Base-by-base conservation (phyloP, 2,329 filamentous ascomycete genomes). In the Seiridium cupressi region DNA sequence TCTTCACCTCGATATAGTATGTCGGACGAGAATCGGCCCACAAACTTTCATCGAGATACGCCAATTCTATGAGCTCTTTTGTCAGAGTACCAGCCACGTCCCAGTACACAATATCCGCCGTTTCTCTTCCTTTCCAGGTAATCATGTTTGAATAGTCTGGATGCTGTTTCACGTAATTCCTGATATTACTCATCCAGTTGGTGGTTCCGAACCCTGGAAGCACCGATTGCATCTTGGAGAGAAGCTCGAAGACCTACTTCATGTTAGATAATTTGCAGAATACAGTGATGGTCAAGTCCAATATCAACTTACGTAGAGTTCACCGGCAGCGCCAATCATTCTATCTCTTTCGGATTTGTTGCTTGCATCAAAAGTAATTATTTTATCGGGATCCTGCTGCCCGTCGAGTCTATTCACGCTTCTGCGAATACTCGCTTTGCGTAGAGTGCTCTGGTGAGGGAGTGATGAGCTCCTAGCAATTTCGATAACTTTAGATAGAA, bases 1-100 rank as follows among this genome's bases (percentile, higher is more conserved):
- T 74, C 64, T 84, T 84, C 42, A 84, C 81, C 59, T 84, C 82
- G 2, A 84, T 76, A 31, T 75, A 77, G 63, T 81, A 84, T 38
- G 71, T 63, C 1, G 74, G 79, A 3, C 54, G 64, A 55, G 60
- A 61, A 9, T 49, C 64, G 9, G 44, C 35, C 72, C 74, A 79
- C 3, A 49, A 59, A 1, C 62, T 60, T 31, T 48, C 35, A 5
- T 63, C 60, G 0, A 77, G 65, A 56, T 79, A 73, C 2, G 73
- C 72, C n/a, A 67, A 67, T 5, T 70, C 63, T 3, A 76, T 66
- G 2, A 81, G 60, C 4, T 73, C 42, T 1, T 58, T 51, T 1
- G 80, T 78, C 59, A 80, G 61, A 0, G 38, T 55, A 31, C 75
- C 65, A 3, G 64, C 35, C 1, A 26, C 18, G 62, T 84, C 81